Evolutionary conservation across 2,329 filamentous ascomycete species (phyloP), one percentile per base, ranked within the genome.

Genomic region (Colletotrichum trifolii): DNA sequence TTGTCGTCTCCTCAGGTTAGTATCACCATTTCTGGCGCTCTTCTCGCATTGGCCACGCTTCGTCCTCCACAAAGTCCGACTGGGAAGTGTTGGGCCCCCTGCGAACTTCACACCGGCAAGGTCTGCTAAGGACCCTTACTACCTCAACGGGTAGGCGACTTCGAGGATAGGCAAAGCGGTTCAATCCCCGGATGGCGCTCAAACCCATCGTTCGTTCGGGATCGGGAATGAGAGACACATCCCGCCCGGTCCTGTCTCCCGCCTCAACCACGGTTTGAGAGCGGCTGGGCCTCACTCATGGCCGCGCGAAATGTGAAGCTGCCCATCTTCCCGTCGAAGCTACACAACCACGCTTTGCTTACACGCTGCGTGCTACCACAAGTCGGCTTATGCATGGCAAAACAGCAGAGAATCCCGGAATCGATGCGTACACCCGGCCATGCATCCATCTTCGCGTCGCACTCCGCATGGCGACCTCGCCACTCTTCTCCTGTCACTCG

Each of bases 401-500:
- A 71, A 71, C 70, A 72, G 70, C 71, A 56, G 67, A 67, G 68
- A 50, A 60, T 67, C 73, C 76, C 76, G 74, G 74, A 74, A 72
- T 75, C 74, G 69, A 73, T 74, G 76, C 74, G 73, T 68, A 75
- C 72, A 75, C 69, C 75, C 75, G 75, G 56, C 43, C 65, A 52
- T 43, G 55, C 58, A 57, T 70, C 68, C 69, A 46, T 40, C 70
- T 67, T 66, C 58, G 68, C 67, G 71, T 71, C 65, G 60, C 69
- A 71, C 72, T 59, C 33, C 54, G 58, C 58, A 66, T 63, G 63
- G 54, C 61, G 54, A 67, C 50, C 58, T 66, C 56, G 61, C 67
- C 64, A 56, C 66, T 60, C 65, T 48, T 72, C 67, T 68, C 73
- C 73, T 75, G 73, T 74, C 73, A 75, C 73, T 72, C 71, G 66